Evolutionary conservation across 441 rosid genomes (phyloP).

Genomic region (Omphalea diandra): DNA sequence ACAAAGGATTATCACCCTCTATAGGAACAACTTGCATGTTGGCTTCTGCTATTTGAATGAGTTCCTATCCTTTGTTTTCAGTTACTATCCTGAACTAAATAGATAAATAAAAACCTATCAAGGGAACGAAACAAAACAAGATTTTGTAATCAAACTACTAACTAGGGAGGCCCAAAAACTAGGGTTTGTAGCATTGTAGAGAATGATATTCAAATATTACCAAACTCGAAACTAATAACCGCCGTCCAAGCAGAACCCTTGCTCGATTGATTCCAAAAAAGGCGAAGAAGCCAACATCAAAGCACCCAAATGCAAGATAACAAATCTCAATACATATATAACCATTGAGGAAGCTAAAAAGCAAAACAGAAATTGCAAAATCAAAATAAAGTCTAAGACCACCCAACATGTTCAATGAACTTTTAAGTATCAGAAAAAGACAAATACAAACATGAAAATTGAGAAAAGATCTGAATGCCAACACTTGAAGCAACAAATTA

Average conservation of each 20-base stretch:
- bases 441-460: neutral
- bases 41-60: conserved; percentile 7
- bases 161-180: neutral
- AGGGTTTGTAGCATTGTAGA: neutral
- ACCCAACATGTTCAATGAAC: too few relatives aligned
- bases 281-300: neutral
- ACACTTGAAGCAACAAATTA: too few relatives aligned
- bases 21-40: conserved; percentile 69
- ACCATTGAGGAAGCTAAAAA: neutral
- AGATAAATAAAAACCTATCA: neutral
- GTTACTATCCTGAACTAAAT: conserved; percentile 6
- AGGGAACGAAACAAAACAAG: neutral
- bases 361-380: too few relatives aligned
- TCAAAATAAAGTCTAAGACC: too few relatives aligned
- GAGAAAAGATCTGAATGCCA: neutral
- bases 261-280: neutral
- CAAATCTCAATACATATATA: neutral
- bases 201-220: neutral
- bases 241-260: neutral
- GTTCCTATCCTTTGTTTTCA: conserved; percentile 1
- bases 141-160: neutral
- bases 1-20: conserved; percentile 63
- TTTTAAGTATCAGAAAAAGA: too few relatives aligned
- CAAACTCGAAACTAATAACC: neutral
- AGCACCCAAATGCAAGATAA: neutral